Percentiles rank a stretch among this genome's conserved stretches.
phyloP scores from a whole-genome alignment of 257 asterid species.

The Asclepias syriaca region DNA sequence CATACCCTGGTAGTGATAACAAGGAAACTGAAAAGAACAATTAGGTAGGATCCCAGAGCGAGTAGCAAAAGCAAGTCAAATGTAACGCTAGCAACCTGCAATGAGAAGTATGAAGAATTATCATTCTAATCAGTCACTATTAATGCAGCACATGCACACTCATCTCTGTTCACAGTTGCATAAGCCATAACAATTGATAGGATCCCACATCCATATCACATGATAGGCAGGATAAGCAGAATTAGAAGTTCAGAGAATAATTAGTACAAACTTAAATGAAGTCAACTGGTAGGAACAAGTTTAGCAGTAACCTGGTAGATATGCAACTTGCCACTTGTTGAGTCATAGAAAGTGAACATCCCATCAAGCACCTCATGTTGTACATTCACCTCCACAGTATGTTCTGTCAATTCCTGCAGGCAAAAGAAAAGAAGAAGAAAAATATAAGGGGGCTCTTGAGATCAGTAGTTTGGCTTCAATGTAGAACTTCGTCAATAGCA shows the following conservation, averaged over 20 bases:
- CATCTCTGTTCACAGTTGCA: neutral
- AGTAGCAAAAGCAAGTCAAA: conserved; percentile 85
- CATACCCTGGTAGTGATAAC: conserved; percentile 82
- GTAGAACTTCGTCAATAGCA: neutral
- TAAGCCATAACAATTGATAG: neutral
- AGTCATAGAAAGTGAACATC: conserved; percentile 76
- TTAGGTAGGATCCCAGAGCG: conserved; percentile 81
- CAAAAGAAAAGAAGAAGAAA: conserved; percentile 8
- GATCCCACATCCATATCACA: neutral
- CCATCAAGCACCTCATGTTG: conserved; percentile 83
- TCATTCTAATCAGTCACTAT: neutral
- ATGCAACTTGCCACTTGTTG: conserved; percentile 63
- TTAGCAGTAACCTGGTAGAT: conserved; percentile 61
- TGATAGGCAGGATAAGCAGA: neutral
- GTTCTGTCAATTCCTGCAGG: conserved; percentile 69
- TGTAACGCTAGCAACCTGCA: conserved; percentile 91
- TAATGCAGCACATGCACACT: neutral
- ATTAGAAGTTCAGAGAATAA: neutral
- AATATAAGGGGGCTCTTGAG: neutral
- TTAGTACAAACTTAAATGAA: neutral
- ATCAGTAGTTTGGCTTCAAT: neutral
- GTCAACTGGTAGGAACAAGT: conserved; percentile 1
- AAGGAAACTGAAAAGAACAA: conserved; percentile 69
- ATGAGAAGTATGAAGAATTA: neutral
- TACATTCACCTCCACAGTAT: conserved; percentile 59